Base-by-base conservation (phyloP, 1,284 basidiomycete genomes). In the Boletus semigastroideus region DNA sequence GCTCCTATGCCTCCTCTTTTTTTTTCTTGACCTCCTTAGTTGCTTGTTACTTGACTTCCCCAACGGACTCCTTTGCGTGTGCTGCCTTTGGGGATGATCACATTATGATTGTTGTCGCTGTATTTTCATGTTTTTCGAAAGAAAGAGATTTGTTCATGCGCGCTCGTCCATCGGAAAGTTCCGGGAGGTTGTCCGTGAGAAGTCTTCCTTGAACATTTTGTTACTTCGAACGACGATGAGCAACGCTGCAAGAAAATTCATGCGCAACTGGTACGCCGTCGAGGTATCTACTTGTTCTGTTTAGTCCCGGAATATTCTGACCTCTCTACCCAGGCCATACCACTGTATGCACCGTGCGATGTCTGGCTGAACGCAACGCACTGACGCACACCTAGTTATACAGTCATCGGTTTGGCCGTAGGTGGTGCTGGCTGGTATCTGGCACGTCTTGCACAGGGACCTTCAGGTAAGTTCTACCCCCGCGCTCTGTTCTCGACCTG, bases 251-350 rank as follows among this genome's bases (percentile, higher is more conserved):
- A 66, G 57, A 48, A 48, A 62, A 19, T 78, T 86, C 62, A 77
- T 86, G 79, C 86, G 79, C 74, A 77, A 90, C 73, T 91, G 89
- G 88, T 90, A 79, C 65, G 88, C 88, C 73, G 75, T 91, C 61
- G 88, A 91, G 86, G 89, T 88, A 56, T 27, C n/a, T n/a, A 19
- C 73, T 69, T 31, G 16, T 28, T 50, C 41, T 34, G 57, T 22
- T 14, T n/a, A 17, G 30, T 25, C 19, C 46, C 9, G 4, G 12
- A 7, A 37, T 42, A 41, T 45, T 43, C 54, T 55, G 28, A 59
- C 20, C 14, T 20, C 28, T 33, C 42, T 27, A n/a, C 33, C 27
- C 56, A 90, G 89, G 88, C 88, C 50, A 80, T 87, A 64, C 89
- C 89, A 45, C 85, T 91, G 87, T 90, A 70, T 78, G 85, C 59